Evolutionary conservation across 805 yeast species (phyloP).

Genomic region (Candida germanica): DNA sequence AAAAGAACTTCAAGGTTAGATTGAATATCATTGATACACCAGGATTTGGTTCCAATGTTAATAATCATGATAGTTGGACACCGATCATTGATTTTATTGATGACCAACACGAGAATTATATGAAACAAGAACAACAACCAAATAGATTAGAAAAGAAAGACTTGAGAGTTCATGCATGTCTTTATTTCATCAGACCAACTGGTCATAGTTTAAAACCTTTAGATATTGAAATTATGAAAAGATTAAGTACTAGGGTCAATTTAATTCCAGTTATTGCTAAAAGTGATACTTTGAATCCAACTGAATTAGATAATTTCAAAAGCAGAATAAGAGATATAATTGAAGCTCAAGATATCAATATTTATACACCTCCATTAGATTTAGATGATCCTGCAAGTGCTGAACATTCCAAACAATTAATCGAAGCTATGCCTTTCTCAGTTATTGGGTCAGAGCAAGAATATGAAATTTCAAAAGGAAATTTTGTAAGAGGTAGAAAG

Average conservation of each 20-base stretch:
- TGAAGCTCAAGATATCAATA: constrained; percentile 77
- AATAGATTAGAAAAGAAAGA: constrained; percentile 63
- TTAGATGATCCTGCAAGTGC: constrained; percentile 70
- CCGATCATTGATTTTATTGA: constrained; percentile 86
- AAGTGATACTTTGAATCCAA: constrained; percentile 77
- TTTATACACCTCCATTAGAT: constrained; percentile 82
- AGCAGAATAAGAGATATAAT: constrained; percentile 76
- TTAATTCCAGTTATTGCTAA: constrained; percentile 87
- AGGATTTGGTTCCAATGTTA: constrained; percentile 88
- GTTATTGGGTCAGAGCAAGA: constrained; percentile 75
- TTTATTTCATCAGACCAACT: constrained; percentile 88
- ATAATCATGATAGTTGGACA: constrained; percentile 82
- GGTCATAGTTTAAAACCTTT: constrained; percentile 85
- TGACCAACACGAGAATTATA: constrained; percentile 82
- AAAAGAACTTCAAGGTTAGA: constrained; percentile 73
- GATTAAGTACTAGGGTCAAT: constrained; percentile 74
- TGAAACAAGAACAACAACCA: constrained; percentile 96
- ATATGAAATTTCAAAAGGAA: constrained; percentile 60
- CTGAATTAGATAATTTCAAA: constrained; percentile 67
- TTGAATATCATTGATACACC: constrained; percentile 89
- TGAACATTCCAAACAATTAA: constrained; percentile 76
- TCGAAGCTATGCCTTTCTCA: constrained; percentile 86
- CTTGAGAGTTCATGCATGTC: constrained; percentile 84
- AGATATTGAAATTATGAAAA: constrained; percentile 86
- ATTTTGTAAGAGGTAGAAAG: constrained; percentile 70